Evolutionary conservation across 1,284 basidiomycete species (phyloP).

Genomic region (Stygiomarasmius scandens): DNA sequence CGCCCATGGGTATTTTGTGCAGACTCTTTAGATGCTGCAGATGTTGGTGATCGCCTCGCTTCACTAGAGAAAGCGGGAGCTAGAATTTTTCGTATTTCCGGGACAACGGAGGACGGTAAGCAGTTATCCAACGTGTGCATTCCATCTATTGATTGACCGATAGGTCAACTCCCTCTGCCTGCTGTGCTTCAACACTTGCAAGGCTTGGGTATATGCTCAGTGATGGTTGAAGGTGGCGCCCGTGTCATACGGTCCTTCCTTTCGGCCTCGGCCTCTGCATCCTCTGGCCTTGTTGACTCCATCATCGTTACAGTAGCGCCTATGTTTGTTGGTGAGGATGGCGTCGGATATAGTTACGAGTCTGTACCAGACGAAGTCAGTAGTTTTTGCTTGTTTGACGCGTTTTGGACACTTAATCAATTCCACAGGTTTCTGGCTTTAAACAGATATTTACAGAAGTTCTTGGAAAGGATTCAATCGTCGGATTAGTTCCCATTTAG

Average conservation of each 20-base stretch:
- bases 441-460: conserved; percentile 35
- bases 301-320: conserved; percentile 87
- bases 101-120: conserved; percentile 27
- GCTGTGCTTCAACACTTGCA: conserved; percentile 56
- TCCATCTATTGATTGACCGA: conserved; percentile 16
- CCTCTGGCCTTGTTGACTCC: conserved; percentile 56
- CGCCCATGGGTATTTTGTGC: conserved; percentile 78
- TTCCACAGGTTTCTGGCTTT: conserved; percentile 31
- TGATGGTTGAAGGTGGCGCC: conserved; percentile 98
- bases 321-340: conserved; percentile 72
- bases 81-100: conserved; percentile 46
- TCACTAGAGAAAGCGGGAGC: conserved; percentile 59
- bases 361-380: conserved; percentile 15
- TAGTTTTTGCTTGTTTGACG: neutral
- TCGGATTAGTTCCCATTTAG: conserved; percentile 30
- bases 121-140: conserved; percentile 8
- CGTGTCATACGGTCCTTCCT: conserved; percentile 82
- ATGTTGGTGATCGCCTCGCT: conserved; percentile 29
- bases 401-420: neutral
- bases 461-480: conserved; percentile 46
- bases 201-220: conserved; percentile 59
- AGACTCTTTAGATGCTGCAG: conserved; percentile 23
- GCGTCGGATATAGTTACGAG: conserved; percentile 57
- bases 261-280: conserved; percentile 21
- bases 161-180: conserved; percentile 52